Evolutionary conservation across 345 rosid genomes (phyloP).

Genomic region (Turnera subulata): DNA sequence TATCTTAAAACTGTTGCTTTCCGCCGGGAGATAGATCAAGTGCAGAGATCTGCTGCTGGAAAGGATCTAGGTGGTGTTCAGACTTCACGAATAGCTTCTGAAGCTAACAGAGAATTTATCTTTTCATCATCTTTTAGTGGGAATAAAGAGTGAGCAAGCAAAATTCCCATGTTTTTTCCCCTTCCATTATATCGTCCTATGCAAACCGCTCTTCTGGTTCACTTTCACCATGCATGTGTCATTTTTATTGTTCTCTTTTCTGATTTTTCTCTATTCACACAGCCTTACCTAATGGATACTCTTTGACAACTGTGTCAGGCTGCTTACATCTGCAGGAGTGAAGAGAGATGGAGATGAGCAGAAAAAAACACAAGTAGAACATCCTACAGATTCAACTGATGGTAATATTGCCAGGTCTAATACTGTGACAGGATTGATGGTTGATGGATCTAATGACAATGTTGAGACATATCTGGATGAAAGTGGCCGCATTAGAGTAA

Average conservation of each 20-base stretch:
- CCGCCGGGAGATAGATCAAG: constrained; percentile 92
- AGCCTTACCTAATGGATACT: constrained; percentile 3
- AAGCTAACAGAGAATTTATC: constrained; percentile 91
- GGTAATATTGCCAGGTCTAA: constrained; percentile 32
- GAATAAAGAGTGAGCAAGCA: constrained; percentile 71
- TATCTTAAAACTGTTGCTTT: constrained; percentile 93
- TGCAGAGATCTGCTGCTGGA: constrained; percentile 87
- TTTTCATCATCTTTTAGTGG: constrained; percentile 88
- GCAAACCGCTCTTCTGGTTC: background rate
- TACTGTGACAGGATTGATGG: constrained; percentile 28
- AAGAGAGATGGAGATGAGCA: constrained; percentile 40
- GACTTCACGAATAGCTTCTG: constrained; percentile 89
- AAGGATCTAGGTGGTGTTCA: constrained; percentile 77
- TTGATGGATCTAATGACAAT: constrained; percentile 46
- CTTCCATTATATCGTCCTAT: background rate
- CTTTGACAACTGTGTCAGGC: constrained; percentile 39
- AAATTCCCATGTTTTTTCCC: background rate
- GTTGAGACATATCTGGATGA: constrained; percentile 81
- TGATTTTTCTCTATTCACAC: background rate
- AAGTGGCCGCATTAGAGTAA: constrained; percentile 67
- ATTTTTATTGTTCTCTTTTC: background rate
- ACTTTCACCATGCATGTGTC: background rate
- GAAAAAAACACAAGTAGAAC: constrained; percentile 22
- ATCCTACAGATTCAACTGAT: constrained; percentile 28
- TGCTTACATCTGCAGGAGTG: constrained; percentile 49